Evolutionary conservation across 1,139 yeast species (phyloP).

Genomic region (Lodderomyces orthopsilosis): DNA sequence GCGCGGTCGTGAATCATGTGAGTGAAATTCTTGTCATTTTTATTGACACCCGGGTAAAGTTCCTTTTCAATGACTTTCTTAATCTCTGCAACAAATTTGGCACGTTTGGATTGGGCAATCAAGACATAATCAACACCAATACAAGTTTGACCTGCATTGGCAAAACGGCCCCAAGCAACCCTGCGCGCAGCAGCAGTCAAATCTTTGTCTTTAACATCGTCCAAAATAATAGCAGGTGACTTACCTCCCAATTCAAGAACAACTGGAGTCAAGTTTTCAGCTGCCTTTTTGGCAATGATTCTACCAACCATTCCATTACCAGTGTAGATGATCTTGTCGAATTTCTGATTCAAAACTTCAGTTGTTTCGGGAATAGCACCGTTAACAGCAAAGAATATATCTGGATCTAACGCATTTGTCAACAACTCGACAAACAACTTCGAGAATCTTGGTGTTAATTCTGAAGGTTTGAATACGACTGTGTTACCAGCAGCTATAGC

Average conservation of each 20-base stretch:
- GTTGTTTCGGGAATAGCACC: conserved; percentile 76
- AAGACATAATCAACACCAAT: conserved; percentile 82
- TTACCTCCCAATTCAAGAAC: conserved; percentile 88
- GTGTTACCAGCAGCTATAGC: conserved; percentile 91
- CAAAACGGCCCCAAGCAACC: conserved; percentile 74
- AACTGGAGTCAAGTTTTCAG: conserved; percentile 75
- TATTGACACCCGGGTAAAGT: conserved; percentile 30
- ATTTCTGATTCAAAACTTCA: conserved; percentile 58
- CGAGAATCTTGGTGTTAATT: conserved; percentile 64
- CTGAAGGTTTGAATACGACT: conserved; percentile 78
- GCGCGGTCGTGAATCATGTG: conserved; percentile 64
- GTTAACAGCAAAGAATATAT: conserved; percentile 58
- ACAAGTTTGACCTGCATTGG: conserved; percentile 86
- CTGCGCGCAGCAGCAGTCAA: conserved; percentile 57
- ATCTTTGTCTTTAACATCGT: conserved; percentile 41
- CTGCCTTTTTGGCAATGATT: conserved; percentile 76
- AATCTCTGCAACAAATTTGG: conserved; percentile 46
- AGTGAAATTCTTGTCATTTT: conserved; percentile 43
- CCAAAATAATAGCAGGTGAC: conserved; percentile 73
- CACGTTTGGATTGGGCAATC: conserved; percentile 56
- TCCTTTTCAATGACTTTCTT: conserved; percentile 32
- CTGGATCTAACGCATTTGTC: conserved; percentile 50
- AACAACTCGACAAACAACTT: conserved; percentile 53
- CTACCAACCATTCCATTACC: conserved; percentile 77
- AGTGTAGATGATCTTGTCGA: conserved; percentile 82